A percentile compares a stretch with the other conserved stretches of the same genome.
phyloP scores from a whole-genome alignment of 495 filamentous ascomycete genomes.

The Neurospora sp. region DNA sequence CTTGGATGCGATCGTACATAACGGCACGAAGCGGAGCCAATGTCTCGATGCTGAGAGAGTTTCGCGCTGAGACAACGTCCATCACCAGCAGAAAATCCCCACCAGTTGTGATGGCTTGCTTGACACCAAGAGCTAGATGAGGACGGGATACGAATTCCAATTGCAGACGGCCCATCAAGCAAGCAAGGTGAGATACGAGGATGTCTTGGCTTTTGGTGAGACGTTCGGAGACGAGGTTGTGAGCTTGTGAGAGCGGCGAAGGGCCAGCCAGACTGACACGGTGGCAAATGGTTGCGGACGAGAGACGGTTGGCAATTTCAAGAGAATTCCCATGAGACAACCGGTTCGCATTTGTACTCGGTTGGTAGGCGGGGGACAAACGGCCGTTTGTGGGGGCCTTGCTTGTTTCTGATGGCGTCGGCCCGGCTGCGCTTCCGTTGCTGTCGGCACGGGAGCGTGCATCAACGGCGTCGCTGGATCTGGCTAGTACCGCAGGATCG shows the following conservation, averaged over 20 bases:
- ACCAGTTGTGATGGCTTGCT: constrained; percentile 74
- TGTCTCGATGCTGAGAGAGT: constrained; percentile 49
- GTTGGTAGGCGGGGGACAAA: constrained; percentile 30
- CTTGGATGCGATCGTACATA: constrained; percentile 71
- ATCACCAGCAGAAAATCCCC: constrained; percentile 66
- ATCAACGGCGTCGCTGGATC: constrained; percentile 19
- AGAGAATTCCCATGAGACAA: constrained; percentile 25
- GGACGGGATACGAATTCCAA: constrained; percentile 80
- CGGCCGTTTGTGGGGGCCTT: constrained; percentile 29
- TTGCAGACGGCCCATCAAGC: constrained; percentile 83
- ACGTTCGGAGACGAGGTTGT: constrained; percentile 48
- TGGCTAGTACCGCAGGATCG: constrained; percentile 39
- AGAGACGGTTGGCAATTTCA: constrained; percentile 26
- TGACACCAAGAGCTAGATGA: constrained; percentile 58
- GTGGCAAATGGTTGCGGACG: constrained; percentile 41
- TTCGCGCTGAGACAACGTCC: constrained; percentile 74
- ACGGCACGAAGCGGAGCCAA: constrained; percentile 61
- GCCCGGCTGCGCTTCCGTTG: constrained; percentile 19
- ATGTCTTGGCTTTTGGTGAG: constrained; percentile 70
- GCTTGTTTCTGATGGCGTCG: constrained; percentile 17
- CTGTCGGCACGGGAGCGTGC: constrained; percentile 28
- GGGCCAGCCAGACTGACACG: constrained; percentile 41
- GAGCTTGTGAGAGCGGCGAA: constrained; percentile 30
- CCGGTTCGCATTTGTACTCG: constrained; percentile 28
- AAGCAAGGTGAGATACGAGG: constrained; percentile 79